Evolutionary conservation across 306 rosid genomes (phyloP).

Genomic region (Coriaria nepalensis): DNA sequence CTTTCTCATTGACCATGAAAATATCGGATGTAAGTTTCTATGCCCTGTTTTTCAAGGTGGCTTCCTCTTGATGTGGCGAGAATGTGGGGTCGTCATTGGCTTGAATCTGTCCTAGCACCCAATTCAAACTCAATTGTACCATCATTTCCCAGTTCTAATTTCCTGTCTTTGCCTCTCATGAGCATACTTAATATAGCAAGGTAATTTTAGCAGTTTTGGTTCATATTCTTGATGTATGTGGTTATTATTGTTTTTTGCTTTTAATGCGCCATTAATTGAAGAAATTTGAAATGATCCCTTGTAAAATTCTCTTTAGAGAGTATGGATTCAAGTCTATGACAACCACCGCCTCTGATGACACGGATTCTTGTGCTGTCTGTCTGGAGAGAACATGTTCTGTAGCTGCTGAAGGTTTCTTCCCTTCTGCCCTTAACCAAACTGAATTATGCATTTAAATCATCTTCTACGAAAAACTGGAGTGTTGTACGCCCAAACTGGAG

Average conservation of each 20-base stretch:
- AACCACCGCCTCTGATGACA: constrained; percentile 39
- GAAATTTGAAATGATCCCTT: constrained; percentile 11
- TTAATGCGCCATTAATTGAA: not conserved
- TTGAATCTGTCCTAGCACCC: constrained; percentile 65
- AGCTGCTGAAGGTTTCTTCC: constrained; percentile 68
- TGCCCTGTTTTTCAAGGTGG: constrained; percentile 38
- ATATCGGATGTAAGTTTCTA: too few relatives aligned
- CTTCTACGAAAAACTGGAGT: too few relatives aligned
- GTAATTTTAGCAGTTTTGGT: constrained; percentile 28
- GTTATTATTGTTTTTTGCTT: not conserved
- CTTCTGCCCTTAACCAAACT: not conserved
- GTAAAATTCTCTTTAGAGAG: constrained; percentile 53
- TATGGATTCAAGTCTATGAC: constrained; percentile 56
- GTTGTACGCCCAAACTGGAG: too few relatives aligned
- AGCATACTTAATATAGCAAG: constrained; percentile 82
- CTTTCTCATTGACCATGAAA: too few relatives aligned
- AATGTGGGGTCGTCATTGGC: constrained; percentile 99
- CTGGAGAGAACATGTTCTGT: constrained; percentile 81
- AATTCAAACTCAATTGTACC: constrained; percentile 52
- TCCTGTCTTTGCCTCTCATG: constrained; percentile 79
- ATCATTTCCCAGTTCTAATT: constrained; percentile 48
- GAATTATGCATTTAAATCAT: not conserved
- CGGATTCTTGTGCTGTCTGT: constrained; percentile 81
- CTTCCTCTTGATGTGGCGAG: constrained; percentile 91
- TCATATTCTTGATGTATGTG: not conserved